A percentile compares a stretch with the other conserved stretches of the same genome.
These are phyloP conservation scores for Plasmopara halstedii DNA, from an alignment of 352 stramenopile species.

Conservation along the genomic window DNA sequence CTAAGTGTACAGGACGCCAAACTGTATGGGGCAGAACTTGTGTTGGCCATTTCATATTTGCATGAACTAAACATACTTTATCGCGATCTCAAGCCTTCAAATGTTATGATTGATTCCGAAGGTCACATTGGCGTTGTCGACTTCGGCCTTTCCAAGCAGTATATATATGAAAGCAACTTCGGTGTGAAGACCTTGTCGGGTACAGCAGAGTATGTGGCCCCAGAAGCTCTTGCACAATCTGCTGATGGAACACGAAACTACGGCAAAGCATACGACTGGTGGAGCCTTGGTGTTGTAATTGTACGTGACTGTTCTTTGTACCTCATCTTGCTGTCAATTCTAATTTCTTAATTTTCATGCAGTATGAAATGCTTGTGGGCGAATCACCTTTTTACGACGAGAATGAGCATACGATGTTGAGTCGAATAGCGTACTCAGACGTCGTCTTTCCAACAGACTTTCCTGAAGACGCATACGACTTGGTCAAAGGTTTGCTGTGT, in stretches of 20 bases:
- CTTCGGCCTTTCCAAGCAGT: conserved; percentile 84
- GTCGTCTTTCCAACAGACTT: conserved; percentile 74
- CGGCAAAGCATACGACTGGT: conserved; percentile 87
- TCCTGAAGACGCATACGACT: conserved; percentile 58
- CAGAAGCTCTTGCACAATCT: conserved; percentile 76
- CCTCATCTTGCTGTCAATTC: too few relatives aligned
- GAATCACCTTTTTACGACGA: conserved; percentile 86
- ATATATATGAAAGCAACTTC: conserved; percentile 82
- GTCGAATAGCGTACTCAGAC: conserved; percentile 70
- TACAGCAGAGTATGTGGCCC: conserved; percentile 82
- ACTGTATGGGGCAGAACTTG: conserved; percentile 78
- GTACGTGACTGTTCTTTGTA: conserved; percentile 32
- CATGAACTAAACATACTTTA: conserved; percentile 88
- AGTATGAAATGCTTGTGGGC: conserved; percentile 86
- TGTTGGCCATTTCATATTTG: conserved; percentile 84
- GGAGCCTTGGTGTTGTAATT: conserved; percentile 81
- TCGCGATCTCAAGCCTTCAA: conserved; percentile 82
- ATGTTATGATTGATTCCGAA: conserved; percentile 86
- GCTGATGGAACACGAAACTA: conserved; percentile 76
- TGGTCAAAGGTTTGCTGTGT: conserved; percentile 62
- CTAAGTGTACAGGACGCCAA: conserved; percentile 54
- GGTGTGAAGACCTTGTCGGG: conserved; percentile 82
- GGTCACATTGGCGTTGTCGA: conserved; percentile 85
- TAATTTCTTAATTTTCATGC: conserved; percentile 4
- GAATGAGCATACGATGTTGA: conserved; percentile 86